These are phyloP conservation scores for Neurospora cerealis DNA, from an alignment of 495 filamentous ascomycete genomes.

Conservation along the genomic window DNA sequence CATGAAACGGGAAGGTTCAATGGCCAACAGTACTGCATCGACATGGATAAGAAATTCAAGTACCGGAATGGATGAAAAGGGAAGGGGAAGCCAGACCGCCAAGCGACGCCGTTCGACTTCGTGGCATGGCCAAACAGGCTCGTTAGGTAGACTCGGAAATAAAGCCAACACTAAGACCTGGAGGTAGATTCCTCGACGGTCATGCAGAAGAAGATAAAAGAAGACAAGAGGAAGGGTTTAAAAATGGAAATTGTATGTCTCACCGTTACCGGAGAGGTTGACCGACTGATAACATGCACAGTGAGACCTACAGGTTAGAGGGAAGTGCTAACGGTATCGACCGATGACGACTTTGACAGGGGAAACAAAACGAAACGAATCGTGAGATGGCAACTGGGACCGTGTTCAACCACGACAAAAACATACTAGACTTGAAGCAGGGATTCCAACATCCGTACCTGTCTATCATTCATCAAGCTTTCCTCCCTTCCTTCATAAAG, in stretches of 20 bases:
- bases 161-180: background rate
- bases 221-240: background rate
- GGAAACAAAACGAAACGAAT: background rate
- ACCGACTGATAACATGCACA: background rate
- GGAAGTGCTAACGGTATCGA: background rate
- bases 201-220: background rate
- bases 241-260: background rate
- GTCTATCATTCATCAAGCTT: background rate
- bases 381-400: background rate
- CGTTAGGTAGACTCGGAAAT: background rate
- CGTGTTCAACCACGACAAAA: background rate
- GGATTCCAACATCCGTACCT: background rate
- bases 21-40: background rate
- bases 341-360: background rate
- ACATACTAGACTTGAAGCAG: background rate
- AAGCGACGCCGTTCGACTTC: background rate
- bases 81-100: background rate
- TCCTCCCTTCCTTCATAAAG: background rate
- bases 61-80: background rate
- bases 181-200: background rate
- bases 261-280: background rate
- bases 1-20: background rate
- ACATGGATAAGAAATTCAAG: background rate
- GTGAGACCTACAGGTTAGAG: too few species aligned
- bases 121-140: background rate